A percentile compares a stretch with the other conserved stretches of the same genome.
phyloP scores from a whole-genome alignment of 768 basidiomycete genomes.

The Dentipellis sp. region DNA sequence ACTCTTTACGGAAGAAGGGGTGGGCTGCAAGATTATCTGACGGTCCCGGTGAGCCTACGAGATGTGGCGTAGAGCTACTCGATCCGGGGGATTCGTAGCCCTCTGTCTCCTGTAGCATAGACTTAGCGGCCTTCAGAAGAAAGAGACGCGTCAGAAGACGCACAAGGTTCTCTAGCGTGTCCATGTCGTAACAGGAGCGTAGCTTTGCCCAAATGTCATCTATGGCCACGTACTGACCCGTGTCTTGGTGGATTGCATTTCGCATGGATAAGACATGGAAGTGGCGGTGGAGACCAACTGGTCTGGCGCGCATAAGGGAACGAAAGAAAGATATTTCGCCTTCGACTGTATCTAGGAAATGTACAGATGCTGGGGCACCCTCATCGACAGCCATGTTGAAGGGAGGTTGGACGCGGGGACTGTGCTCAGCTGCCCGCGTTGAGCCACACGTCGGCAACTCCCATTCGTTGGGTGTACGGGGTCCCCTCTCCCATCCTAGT shows the following conservation, averaged over 20 bases:
- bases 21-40: slow-evolving; percentile 59
- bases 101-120: slow-evolving; percentile 8
- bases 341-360: slow-evolving; percentile 52
- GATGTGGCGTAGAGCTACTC: slow-evolving; percentile 31
- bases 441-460: no score
- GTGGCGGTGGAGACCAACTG: slow-evolving; percentile 75
- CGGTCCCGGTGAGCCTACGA: slow-evolving; percentile 58
- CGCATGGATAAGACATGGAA: slow-evolving; percentile 75
- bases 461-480: no score
- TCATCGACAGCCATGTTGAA: slow-evolving; percentile 1
- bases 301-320: slow-evolving; percentile 71
- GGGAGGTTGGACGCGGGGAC: no score
- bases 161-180: slow-evolving; percentile 63
- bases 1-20: slow-evolving; percentile 71
- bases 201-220: slow-evolving; percentile 74
- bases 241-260: slow-evolving; percentile 62
- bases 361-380: slow-evolving; percentile 1
- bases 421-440: no score
- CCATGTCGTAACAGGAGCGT: slow-evolving; percentile 61
- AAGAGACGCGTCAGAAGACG: slow-evolving; percentile 19
- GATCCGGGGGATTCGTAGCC: slow-evolving; percentile 31
- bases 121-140: background rate
- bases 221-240: slow-evolving; percentile 46
- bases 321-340: slow-evolving; percentile 85
- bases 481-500: no score